phyloP scores from a whole-genome alignment of 1,284 basidiomycete species.

The Leccinum subatratum region DNA sequence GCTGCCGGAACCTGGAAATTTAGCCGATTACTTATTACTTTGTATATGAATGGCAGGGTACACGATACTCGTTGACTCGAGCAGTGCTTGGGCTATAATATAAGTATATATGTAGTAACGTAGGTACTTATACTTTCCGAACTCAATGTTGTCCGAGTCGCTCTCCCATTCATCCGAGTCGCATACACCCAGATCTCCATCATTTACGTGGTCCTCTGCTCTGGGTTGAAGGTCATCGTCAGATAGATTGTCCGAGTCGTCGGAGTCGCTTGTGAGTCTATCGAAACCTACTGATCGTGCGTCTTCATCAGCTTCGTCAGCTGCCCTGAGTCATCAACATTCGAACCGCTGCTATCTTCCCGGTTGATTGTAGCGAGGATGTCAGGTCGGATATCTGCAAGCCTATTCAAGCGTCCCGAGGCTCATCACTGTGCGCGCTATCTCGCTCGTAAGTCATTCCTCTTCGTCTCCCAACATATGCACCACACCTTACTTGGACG shows the following conservation, averaged over 20 bases:
- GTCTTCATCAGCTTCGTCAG: background rate
- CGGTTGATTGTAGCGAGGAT: background rate
- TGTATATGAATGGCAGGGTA: too few species aligned
- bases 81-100: too few species aligned
- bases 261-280: background rate
- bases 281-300: background rate
- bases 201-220: background rate
- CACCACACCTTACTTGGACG: too few species aligned
- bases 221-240: background rate
- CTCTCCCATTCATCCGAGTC: background rate
- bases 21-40: too few species aligned
- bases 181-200: background rate
- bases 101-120: too few species aligned
- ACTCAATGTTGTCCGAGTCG: background rate
- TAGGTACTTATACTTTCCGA: background rate
- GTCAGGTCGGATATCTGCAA: background rate
- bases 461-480: constrained; percentile 37
- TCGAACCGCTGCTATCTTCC: background rate
- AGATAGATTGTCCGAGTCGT: background rate
- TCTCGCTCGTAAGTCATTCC: constrained; percentile 13
- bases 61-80: too few species aligned
- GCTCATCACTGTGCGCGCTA: background rate
- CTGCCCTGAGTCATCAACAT: background rate
- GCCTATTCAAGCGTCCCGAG: background rate
- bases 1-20: too few species aligned